Evolutionary conservation across 371 early-diverging fungal species (phyloP), one percentile per base, ranked within the genome.

Genomic region (Mucor piriformis): DNA sequence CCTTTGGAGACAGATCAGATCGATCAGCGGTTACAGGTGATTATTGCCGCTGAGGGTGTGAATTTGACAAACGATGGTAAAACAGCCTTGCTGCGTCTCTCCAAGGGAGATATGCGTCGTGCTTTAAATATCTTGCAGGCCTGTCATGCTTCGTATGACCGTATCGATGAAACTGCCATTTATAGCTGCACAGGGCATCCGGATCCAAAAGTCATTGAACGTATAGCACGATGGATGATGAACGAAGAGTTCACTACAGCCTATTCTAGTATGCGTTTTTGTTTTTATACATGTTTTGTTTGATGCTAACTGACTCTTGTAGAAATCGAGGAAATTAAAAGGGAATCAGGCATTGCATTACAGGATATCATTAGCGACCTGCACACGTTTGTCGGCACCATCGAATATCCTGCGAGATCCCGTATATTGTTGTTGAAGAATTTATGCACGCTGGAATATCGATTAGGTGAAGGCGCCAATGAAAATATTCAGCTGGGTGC

Each of bases 101-200:
- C 93, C 1, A 84, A 86, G 48, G 99, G 99, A 12, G 99, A 99
- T 70, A 98, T 99, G 97, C 88, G 99, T 68, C 87, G 93, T 34
- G 92, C 94, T 6, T 80, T 99, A 18, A 99, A 99, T 76, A 92
- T 97, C 27, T 76, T 96, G 29, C 96, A 95, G 72, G 90, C 90
- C 29, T 89, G 93, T 74, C 92, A 94, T 73, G 91, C 95, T 8
- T 94, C 91, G 0, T 95, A 87, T 60, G 87, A 88, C 35, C 54
- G 62, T 0, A 87, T 95, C 8, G 89, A 88, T 56, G 90, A 91
- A 58, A 77, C 77, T 15, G 88, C 87, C 0, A 86, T 98, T 7
- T 98, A 97, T 72, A 83, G 83, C 29, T 94, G 94, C 63, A 95
- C 95, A 6, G 99, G 95, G 0, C 81, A 93, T 29, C 99, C 99